These are phyloP conservation scores for Lactarius akahatsu DNA, from an alignment of 768 basidiomycete species.

Conservation along the genomic window DNA sequence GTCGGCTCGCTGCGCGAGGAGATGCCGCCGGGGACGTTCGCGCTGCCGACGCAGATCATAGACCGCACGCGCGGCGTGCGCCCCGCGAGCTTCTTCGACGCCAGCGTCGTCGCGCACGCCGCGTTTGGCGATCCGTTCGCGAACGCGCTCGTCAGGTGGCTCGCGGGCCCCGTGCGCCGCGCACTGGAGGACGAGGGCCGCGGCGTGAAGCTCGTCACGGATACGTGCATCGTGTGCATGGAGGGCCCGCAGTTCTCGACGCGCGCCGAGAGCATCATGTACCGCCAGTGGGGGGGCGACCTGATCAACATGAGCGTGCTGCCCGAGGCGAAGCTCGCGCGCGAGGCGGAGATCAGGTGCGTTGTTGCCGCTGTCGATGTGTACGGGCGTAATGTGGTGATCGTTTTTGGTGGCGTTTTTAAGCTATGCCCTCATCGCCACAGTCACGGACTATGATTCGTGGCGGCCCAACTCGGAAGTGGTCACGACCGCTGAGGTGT, in stretches of 20 bases:
- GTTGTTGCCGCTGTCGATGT: constrained; percentile 29
- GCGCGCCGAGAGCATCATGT: constrained; percentile 94
- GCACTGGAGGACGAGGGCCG: constrained; percentile 60
- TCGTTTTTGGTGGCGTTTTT: constrained; percentile 7
- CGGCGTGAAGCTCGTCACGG: constrained; percentile 69
- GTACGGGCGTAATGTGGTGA: background rate
- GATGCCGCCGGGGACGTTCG: constrained; percentile 85
- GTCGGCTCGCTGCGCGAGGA: constrained; percentile 95
- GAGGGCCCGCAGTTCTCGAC: constrained; percentile 98
- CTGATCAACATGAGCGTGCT: constrained; percentile 97
- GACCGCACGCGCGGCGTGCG: constrained; percentile 94
- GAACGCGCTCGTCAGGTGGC: constrained; percentile 57
- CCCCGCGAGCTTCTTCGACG: constrained; percentile 85
- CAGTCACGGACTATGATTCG: constrained; percentile 92
- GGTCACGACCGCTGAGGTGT: constrained; percentile 89
- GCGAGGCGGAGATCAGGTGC: constrained; percentile 92
- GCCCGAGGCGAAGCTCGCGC: constrained; percentile 95
- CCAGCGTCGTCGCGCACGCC: constrained; percentile 83
- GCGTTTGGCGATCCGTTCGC: constrained; percentile 94
- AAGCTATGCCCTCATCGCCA: constrained; percentile 91
- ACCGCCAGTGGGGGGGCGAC: constrained; percentile 88
- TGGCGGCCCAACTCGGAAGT: constrained; percentile 80
- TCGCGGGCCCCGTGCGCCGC: constrained; percentile 60
- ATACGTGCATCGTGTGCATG: constrained; percentile 91
- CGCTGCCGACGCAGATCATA: constrained; percentile 89